These are phyloP conservation scores for Entonaema liquescens DNA, from an alignment of 495 filamentous ascomycete genomes.

Conservation along the genomic window DNA sequence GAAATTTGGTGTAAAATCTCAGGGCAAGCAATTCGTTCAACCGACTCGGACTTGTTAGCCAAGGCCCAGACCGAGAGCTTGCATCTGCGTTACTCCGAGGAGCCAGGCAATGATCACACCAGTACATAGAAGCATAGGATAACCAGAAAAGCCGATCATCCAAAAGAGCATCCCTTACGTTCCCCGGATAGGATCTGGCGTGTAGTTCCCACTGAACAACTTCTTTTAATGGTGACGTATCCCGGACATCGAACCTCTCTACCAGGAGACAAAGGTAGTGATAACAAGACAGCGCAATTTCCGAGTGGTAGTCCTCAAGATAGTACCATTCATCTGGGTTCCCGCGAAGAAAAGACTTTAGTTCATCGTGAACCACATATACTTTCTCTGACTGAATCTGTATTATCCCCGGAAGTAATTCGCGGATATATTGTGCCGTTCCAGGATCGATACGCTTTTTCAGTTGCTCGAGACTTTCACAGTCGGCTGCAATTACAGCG, in stretches of 20 bases:
- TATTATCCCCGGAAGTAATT: slow-evolving; percentile 18
- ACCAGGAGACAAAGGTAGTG: slow-evolving; percentile 19
- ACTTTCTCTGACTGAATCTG: neutral
- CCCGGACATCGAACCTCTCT: neutral
- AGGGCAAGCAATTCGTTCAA: slow-evolving; percentile 6
- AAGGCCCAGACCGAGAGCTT: neutral
- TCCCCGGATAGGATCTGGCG: neutral
- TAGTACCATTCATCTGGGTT: slow-evolving; percentile 22
- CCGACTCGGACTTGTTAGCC: neutral
- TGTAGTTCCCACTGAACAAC: neutral
- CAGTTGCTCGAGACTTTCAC: slow-evolving; percentile 13
- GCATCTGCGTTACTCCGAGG: neutral
- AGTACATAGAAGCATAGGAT: slow-evolving; percentile 15
- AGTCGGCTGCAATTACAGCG: slow-evolving; percentile 2
- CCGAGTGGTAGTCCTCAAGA: slow-evolving; percentile 7
- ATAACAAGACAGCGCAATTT: slow-evolving; percentile 8
- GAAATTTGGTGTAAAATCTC: neutral
- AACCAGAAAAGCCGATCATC: neutral
- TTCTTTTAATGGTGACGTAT: neutral
- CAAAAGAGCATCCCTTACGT: neutral
- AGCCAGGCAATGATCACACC: slow-evolving; percentile 20
- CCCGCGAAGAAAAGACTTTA: slow-evolving; percentile 7
- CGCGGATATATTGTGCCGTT: neutral
- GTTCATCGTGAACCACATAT: neutral
- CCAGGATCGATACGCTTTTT: neutral